Conservation (phyloP, 139 green algal genomes). For the Tetraselmis striata region DNA sequence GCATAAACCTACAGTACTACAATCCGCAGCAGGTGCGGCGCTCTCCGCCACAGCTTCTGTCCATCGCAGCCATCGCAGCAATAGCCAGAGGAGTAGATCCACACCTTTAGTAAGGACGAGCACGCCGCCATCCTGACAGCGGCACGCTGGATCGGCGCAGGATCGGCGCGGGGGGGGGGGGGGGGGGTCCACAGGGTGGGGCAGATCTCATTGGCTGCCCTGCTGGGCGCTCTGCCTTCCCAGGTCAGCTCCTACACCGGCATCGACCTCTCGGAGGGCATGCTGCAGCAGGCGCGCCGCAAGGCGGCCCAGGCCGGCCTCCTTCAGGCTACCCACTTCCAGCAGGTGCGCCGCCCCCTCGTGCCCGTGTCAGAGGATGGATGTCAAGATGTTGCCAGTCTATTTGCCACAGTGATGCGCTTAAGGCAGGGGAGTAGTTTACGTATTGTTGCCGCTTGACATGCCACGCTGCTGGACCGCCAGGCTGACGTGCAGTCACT, state of each 20-base stretch:
- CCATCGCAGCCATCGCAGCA: no score
- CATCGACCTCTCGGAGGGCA: conserved; percentile 49
- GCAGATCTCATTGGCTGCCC: no score
- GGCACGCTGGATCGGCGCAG: not conserved
- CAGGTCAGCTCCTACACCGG: conserved; percentile 19
- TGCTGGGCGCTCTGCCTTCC: no score
- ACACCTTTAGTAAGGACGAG: no score
- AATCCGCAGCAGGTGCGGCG: not conserved
- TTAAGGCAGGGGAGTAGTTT: not conserved
- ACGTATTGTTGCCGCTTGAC: not conserved
- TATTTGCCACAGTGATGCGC: not conserved
- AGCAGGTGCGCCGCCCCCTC: not conserved
- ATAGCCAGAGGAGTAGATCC: no score
- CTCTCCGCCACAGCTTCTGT: conserved; percentile 8
- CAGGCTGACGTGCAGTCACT: conserved; percentile 44
- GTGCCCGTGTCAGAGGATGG: not conserved
- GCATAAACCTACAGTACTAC: conserved; percentile 57
- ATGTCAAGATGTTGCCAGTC: not conserved
- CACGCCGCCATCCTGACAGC: no score
- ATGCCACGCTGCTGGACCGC: not conserved
- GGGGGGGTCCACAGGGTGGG: no score
- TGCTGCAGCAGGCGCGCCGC: conserved; percentile 39
- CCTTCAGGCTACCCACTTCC: not conserved
- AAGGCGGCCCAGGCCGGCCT: not conserved
- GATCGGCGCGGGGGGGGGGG: not conserved